Conservation (phyloP, 768 basidiomycete genomes). For the Amanita muscaria region DNA sequence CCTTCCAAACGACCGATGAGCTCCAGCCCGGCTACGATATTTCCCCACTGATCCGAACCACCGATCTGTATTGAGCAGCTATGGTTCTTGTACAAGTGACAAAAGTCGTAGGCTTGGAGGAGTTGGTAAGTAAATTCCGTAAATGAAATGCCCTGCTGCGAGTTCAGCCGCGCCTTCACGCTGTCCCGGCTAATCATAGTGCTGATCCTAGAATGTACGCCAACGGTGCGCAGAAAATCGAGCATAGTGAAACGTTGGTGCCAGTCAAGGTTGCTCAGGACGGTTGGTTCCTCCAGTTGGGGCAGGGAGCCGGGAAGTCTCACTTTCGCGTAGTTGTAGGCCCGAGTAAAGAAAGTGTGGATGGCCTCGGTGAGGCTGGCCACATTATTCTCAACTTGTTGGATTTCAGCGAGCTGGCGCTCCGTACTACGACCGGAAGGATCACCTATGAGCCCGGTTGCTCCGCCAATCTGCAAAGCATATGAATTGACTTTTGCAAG, state of each 20-base stretch:
- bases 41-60: conserved; percentile 98
- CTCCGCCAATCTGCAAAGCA: conserved; percentile 78
- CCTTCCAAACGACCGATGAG: conserved; percentile 50
- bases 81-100: conserved; percentile 53
- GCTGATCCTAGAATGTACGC: conserved; percentile 74
- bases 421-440: conserved; percentile 86
- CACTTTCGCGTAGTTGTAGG: conserved; percentile 46
- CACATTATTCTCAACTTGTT: conserved; percentile 61
- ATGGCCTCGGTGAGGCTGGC: conserved; percentile 53
- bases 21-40: conserved; percentile 90
- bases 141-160: conserved; percentile 90
- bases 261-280: conserved; percentile 63
- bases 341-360: conserved; percentile 62
- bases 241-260: conserved; percentile 62
- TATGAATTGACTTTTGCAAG: neutral
- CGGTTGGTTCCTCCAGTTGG: conserved; percentile 17
- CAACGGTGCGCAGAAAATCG: conserved; percentile 77
- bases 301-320: conserved; percentile 16
- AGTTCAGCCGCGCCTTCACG: conserved; percentile 70
- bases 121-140: conserved; percentile 98
- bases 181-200: conserved; percentile 89
- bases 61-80: conserved; percentile 85
- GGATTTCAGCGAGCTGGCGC: conserved; percentile 55
- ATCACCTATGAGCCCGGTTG: conserved; percentile 94
- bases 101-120: conserved; percentile 94